phyloP scores from a whole-genome alignment of 768 basidiomycete genomes.

The Cyclocybe cylindracea region DNA sequence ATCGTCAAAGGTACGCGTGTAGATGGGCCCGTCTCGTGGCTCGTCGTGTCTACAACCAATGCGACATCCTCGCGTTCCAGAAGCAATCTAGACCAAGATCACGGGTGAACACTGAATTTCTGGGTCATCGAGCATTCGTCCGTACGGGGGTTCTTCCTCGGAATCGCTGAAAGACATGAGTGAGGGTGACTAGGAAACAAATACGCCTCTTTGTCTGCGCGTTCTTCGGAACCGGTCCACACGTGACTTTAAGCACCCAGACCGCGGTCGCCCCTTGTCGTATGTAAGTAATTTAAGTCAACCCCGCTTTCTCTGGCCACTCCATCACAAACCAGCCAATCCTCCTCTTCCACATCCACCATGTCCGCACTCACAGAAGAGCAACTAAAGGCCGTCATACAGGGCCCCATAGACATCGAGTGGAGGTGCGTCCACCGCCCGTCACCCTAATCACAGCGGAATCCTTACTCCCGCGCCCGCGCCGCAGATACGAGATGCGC shows the following conservation, averaged over 20 bases:
- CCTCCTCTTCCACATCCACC: background rate
- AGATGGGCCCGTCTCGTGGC: background rate
- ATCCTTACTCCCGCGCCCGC: conserved; percentile 1
- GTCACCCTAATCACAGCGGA: conserved; percentile 1
- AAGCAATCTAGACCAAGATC: conserved; percentile 13
- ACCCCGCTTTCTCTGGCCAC: background rate
- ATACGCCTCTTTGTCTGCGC: background rate
- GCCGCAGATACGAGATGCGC: conserved; percentile 85
- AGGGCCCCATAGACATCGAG: conserved; percentile 81
- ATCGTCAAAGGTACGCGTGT: conserved; percentile 82
- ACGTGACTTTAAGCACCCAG: conserved; percentile 11
- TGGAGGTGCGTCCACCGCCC: conserved; percentile 62
- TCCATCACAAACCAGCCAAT: background rate
- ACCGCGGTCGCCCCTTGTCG: too few species aligned
- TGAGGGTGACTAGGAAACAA: background rate
- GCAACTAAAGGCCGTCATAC: conserved; percentile 60
- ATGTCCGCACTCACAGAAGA: conserved; percentile 33
- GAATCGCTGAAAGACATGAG: conserved; percentile 20
- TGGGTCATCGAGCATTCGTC: background rate
- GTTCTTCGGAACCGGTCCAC: background rate
- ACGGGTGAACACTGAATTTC: background rate
- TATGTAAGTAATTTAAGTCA: too few species aligned
- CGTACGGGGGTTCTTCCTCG: conserved; percentile 23
- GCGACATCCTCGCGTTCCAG: conserved; percentile 13
- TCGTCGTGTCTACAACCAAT: conserved; percentile 1